A percentile compares a stretch with the other conserved stretches of the same genome.
These are phyloP conservation scores for Psilocybe cyanescens DNA, from an alignment of 768 basidiomycete species.

Conservation along the genomic window DNA sequence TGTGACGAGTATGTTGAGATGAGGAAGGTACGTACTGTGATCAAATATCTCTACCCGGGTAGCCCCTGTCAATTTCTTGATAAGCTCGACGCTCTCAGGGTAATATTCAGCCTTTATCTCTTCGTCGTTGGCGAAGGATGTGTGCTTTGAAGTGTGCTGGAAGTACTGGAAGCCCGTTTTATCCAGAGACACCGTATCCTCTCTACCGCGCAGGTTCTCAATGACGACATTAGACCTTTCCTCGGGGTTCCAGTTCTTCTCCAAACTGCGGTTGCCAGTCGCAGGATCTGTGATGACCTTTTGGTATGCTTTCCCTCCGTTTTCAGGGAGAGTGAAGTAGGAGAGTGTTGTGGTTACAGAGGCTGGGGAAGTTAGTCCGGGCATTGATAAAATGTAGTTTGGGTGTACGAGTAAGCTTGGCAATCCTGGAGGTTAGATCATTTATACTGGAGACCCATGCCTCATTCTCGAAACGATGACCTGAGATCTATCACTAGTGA, in stretches of 20 bases:
- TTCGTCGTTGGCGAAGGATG: conserved; percentile 50
- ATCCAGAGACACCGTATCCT: conserved; percentile 48
- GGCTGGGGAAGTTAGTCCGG: background rate
- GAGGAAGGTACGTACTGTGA: conserved; percentile 49
- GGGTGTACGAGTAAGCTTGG: too few species aligned
- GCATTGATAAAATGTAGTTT: background rate
- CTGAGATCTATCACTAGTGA: background rate
- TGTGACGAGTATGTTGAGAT: background rate
- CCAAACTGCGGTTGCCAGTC: conserved; percentile 32
- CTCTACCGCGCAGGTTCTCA: conserved; percentile 58
- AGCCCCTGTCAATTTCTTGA: conserved; percentile 65
- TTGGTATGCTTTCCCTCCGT: conserved; percentile 44
- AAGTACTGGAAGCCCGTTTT: conserved; percentile 55
- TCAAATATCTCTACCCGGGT: conserved; percentile 61
- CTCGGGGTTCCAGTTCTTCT: conserved; percentile 36
- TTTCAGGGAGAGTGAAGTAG: conserved; percentile 40
- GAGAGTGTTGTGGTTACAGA: conserved; percentile 22
- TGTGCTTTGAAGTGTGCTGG: conserved; percentile 43
- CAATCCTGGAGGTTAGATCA: too few species aligned
- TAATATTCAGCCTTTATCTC: conserved; percentile 63
- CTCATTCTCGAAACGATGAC: too few species aligned
- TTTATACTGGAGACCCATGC: too few species aligned
- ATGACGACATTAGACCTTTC: conserved; percentile 38
- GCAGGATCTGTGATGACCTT: conserved; percentile 35
- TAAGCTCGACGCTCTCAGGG: conserved; percentile 57